Evolutionary conservation across 441 rosid genomes (phyloP).

Genomic region (Pelargonium australe): DNA sequence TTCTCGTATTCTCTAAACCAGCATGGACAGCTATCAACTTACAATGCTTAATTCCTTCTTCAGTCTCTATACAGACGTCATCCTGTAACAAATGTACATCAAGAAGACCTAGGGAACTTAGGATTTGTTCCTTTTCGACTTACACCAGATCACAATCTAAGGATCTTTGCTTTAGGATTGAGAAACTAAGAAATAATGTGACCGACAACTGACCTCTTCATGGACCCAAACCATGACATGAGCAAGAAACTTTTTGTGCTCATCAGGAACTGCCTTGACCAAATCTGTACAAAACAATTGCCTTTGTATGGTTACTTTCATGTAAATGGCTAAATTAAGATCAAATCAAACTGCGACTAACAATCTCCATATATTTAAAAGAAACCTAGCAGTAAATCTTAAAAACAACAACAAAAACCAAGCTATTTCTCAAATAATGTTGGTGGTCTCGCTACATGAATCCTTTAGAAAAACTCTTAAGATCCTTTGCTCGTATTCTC

Average conservation of each 20-base stretch:
- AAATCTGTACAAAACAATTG: slow-evolving; percentile 40
- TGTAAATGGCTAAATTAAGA: not conserved
- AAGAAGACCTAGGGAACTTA: not conserved
- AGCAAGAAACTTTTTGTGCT: slow-evolving; percentile 76
- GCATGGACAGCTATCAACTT: slow-evolving; percentile 77
- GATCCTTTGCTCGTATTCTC: not conserved
- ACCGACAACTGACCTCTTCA: slow-evolving; percentile 47
- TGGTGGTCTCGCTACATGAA: not conserved
- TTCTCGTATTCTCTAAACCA: slow-evolving; percentile 56
- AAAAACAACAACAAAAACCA: not conserved
- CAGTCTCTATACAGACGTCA: slow-evolving; percentile 50
- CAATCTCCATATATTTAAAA: not conserved
- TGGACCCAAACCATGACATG: slow-evolving; percentile 66
- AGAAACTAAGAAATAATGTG: slow-evolving; percentile 8
- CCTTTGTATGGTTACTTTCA: slow-evolving; percentile 1
- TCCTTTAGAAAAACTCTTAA: not conserved
- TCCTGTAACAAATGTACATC: slow-evolving; percentile 34
- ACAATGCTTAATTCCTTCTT: slow-evolving; percentile 43
- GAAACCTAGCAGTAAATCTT: not conserved
- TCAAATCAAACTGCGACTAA: not conserved
- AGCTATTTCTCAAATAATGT: not conserved
- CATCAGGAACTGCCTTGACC: slow-evolving; percentile 61
- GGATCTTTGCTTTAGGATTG: not conserved
- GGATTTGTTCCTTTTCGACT: not conserved
- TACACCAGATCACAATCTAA: not conserved